Conservation (phyloP, 257 asterid species). For the Capsicum rhomboideum region DNA sequence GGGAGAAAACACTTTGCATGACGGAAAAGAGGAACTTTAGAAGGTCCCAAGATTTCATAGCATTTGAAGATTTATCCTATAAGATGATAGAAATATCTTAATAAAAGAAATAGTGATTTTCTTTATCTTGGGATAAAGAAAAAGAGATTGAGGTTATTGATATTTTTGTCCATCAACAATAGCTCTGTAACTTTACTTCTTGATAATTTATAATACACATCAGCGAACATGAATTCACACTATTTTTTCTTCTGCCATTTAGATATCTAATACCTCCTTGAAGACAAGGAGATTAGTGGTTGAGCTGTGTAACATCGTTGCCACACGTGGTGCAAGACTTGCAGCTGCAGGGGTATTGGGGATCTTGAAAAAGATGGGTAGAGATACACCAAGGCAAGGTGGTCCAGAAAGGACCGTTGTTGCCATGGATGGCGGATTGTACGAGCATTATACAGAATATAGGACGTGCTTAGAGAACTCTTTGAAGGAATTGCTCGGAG, state of each 20-base stretch:
- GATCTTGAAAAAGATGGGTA: constrained; percentile 71
- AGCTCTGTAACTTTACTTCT: neutral
- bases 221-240: neutral
- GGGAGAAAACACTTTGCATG: neutral
- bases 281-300: constrained; percentile 43
- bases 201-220: neutral
- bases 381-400: constrained; percentile 29
- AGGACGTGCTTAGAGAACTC: constrained; percentile 50
- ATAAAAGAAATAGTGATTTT: neutral
- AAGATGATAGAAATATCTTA: neutral
- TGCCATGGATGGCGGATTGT: constrained; percentile 85
- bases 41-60: neutral
- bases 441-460: constrained; percentile 63
- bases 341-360: constrained; percentile 78
- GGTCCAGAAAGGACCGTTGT: constrained; percentile 44
- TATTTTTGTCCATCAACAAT: neutral
- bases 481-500: constrained; percentile 50
- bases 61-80: neutral
- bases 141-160: neutral
- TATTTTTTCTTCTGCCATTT: neutral
- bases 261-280: constrained; percentile 60
- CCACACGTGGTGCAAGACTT: constrained; percentile 79
- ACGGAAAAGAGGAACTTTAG: neutral
- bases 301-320: constrained; percentile 53
- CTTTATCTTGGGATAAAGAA: neutral